Percentiles rank a stretch among this genome's conserved stretches.
These are phyloP conservation scores for Thalia dealbata DNA, from an alignment of 176 grass and related monocot genomes.

Conservation along the genomic window DNA sequence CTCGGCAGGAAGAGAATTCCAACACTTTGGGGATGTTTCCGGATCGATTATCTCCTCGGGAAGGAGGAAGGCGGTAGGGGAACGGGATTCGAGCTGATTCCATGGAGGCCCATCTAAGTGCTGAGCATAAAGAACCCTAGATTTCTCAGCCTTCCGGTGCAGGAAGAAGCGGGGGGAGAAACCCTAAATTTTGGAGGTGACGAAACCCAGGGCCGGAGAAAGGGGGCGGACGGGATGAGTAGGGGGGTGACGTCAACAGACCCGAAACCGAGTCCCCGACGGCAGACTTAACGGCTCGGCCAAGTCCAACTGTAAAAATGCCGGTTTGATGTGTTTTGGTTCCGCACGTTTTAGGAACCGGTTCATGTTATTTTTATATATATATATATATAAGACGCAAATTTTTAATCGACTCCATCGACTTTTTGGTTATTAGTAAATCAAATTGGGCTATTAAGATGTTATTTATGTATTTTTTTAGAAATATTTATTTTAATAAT, in stretches of 20 bases:
- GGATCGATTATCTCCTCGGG: background rate
- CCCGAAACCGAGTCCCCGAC: background rate
- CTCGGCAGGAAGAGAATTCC: background rate
- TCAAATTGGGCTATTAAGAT: too few species aligned
- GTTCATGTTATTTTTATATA: too few species aligned
- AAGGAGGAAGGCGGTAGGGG: background rate
- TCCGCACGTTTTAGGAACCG: too few species aligned
- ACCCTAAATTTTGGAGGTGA: conserved; percentile 2
- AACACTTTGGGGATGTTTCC: background rate
- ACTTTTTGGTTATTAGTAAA: too few species aligned
- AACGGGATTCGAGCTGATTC: background rate
- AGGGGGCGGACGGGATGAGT: background rate
- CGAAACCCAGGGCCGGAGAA: background rate
- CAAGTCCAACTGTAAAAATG: too few species aligned
- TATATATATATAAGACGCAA: too few species aligned
- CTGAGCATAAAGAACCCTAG: background rate
- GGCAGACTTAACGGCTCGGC: background rate
- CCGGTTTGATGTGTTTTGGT: too few species aligned
- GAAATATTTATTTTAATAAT: too few species aligned
- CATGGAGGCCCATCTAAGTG: background rate
- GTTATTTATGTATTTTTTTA: too few species aligned
- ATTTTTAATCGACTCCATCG: too few species aligned
- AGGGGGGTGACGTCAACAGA: background rate
- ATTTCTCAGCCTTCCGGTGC: background rate
- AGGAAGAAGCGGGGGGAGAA: background rate